Conservation (phyloP, 2,329 filamentous ascomycete genomes). For the Aspergillus oerlinghausenensis region DNA sequence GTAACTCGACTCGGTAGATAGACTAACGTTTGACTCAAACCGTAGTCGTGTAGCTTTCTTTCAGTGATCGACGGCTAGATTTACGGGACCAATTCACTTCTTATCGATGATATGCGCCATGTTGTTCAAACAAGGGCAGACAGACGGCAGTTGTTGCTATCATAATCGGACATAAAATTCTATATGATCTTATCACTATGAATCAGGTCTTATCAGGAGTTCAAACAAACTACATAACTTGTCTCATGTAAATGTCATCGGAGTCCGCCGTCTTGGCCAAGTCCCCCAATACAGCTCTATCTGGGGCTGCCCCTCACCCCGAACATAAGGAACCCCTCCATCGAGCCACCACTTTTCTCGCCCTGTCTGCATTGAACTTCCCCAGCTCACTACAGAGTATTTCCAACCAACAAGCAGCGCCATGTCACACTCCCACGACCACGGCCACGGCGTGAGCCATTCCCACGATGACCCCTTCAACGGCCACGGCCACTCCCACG, state of each 20-base stretch:
- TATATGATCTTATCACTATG: not conserved
- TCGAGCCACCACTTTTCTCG: not conserved
- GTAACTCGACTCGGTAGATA: not conserved
- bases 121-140: too few relatives aligned
- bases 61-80: not conserved
- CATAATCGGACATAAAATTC: not conserved
- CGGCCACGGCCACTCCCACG: conserved; percentile 86
- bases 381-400: not conserved
- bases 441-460: conserved; percentile 34
- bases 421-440: conserved; percentile 39
- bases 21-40: not conserved
- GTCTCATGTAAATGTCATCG: not conserved
- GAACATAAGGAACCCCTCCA: not conserved
- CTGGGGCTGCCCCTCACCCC: not conserved
- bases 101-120: not conserved
- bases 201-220: not conserved
- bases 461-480: conserved; percentile 54
- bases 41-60: not conserved
- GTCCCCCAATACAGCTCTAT: not conserved
- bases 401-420: not conserved
- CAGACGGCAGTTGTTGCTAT: not conserved
- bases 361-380: not conserved
- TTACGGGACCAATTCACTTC: not conserved
- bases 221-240: not conserved
- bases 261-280: not conserved